These are phyloP conservation scores for Aphanomyces stellatus DNA, from an alignment of 352 stramenopile genomes.

Conservation along the genomic window DNA sequence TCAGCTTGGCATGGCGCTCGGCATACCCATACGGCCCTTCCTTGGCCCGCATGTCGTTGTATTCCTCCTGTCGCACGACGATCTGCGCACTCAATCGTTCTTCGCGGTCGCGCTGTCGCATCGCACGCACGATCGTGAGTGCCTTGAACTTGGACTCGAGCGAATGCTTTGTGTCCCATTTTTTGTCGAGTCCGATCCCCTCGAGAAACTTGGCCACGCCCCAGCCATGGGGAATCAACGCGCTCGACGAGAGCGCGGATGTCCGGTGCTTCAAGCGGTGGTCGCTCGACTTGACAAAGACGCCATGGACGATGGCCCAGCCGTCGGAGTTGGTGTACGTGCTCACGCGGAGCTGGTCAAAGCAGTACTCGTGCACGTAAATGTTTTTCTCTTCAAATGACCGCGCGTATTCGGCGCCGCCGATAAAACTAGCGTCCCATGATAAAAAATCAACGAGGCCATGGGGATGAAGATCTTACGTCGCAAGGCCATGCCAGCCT, in stretches of 20 bases:
- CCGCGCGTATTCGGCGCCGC: slow-evolving; percentile 53
- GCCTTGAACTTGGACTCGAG: slow-evolving; percentile 68
- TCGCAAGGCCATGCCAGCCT: slow-evolving; percentile 37
- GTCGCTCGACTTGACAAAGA: slow-evolving; percentile 47
- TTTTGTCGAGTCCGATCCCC: slow-evolving; percentile 29
- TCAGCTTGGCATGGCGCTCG: slow-evolving; percentile 42
- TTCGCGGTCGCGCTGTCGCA: slow-evolving; percentile 63
- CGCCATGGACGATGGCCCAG: slow-evolving; percentile 66
- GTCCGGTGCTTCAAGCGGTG: slow-evolving; percentile 17
- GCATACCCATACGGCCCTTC: slow-evolving; percentile 68
- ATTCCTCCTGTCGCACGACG: slow-evolving; percentile 46
- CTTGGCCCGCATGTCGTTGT: slow-evolving; percentile 47
- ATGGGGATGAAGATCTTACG: not conserved
- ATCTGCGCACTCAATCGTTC: slow-evolving; percentile 57
- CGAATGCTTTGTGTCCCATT: slow-evolving; percentile 58
- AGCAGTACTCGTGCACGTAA: slow-evolving; percentile 37
- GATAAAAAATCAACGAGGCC: not conserved
- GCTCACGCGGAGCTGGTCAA: slow-evolving; percentile 45
- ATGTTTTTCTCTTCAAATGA: slow-evolving; percentile 62
- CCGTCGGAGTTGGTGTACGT: slow-evolving; percentile 57
- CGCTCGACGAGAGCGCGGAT: not conserved
- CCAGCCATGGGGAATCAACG: slow-evolving; percentile 58
- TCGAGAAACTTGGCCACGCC: slow-evolving; percentile 67
- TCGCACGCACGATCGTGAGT: slow-evolving; percentile 45
- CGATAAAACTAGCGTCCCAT: slow-evolving; percentile 34